phyloP scores from a whole-genome alignment of 2,329 filamentous ascomycete genomes.

The Dothistroma pini region DNA sequence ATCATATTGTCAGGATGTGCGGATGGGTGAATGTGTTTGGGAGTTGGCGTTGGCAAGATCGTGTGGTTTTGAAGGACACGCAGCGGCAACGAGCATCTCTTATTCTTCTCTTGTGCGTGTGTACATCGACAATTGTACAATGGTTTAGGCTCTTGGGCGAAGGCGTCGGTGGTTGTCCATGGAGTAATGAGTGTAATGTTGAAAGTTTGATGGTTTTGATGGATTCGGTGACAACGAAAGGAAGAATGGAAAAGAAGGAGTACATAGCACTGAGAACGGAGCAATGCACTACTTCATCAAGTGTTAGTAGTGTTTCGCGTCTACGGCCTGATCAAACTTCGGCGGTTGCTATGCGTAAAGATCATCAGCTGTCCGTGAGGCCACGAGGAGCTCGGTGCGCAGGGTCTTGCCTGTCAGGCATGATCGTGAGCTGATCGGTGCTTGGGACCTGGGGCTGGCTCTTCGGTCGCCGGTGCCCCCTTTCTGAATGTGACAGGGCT shows the following conservation, averaged over 20 bases:
- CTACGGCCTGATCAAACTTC: not conserved
- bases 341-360: not conserved
- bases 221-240: not conserved
- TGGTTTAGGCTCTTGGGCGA: not conserved
- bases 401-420: not conserved
- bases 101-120: not conserved
- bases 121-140: slow-evolving; percentile 3
- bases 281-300: not conserved
- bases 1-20: not conserved
- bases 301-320: not conserved
- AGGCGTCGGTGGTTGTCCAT: not conserved
- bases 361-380: not conserved
- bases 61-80: not conserved
- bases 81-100: slow-evolving; percentile 4
- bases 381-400: not conserved
- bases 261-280: not conserved
- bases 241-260: not conserved
- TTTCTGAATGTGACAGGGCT: not conserved
- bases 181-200: not conserved
- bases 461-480: not conserved
- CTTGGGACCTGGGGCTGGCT: not conserved
- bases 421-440: not conserved
- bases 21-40: not conserved
- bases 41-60: not conserved
- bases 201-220: too few relatives aligned